Percentiles rank a stretch among this genome's conserved stretches.
These are phyloP conservation scores for Stellera chamaejasme DNA, from an alignment of 345 rosid species.

Conservation along the genomic window DNA sequence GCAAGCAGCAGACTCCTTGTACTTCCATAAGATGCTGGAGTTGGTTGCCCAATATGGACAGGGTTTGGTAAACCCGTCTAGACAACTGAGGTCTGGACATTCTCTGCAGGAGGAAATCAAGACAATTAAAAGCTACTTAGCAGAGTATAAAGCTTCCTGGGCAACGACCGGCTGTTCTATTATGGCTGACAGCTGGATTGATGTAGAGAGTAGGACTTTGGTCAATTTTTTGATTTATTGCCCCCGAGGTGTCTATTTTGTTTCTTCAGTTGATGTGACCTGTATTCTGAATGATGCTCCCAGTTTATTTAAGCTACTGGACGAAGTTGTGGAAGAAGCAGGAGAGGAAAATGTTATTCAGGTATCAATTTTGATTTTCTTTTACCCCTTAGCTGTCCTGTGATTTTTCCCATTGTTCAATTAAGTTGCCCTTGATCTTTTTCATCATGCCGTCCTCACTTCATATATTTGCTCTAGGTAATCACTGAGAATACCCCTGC, in stretches of 20 bases:
- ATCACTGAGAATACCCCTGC: constrained; percentile 31
- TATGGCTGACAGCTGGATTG: constrained; percentile 40
- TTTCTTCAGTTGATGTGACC: constrained; percentile 38
- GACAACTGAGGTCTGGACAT: constrained; percentile 36
- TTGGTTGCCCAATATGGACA: constrained; percentile 51
- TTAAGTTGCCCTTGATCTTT: too few relatives aligned
- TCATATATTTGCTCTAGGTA: constrained; percentile 20
- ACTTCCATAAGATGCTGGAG: constrained; percentile 54
- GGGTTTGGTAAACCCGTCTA: constrained; percentile 32
- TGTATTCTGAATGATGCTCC: constrained; percentile 30
- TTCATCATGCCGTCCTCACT: background rate
- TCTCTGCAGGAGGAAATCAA: constrained; percentile 46
- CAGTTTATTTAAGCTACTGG: constrained; percentile 33
- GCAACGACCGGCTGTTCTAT: constrained; percentile 47
- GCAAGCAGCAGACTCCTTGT: constrained; percentile 42
- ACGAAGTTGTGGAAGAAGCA: constrained; percentile 40
- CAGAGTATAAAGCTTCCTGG: constrained; percentile 42
- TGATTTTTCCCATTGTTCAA: too few relatives aligned
- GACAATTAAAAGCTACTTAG: constrained; percentile 27
- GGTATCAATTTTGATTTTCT: constrained; percentile 15
- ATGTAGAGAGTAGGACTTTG: constrained; percentile 24
- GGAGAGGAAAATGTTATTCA: constrained; percentile 46
- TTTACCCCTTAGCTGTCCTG: background rate
- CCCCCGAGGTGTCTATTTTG: constrained; percentile 33
- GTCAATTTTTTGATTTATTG: constrained; percentile 36